Conservation (phyloP, 441 rosid species). For the Euphorbia celastroides region DNA sequence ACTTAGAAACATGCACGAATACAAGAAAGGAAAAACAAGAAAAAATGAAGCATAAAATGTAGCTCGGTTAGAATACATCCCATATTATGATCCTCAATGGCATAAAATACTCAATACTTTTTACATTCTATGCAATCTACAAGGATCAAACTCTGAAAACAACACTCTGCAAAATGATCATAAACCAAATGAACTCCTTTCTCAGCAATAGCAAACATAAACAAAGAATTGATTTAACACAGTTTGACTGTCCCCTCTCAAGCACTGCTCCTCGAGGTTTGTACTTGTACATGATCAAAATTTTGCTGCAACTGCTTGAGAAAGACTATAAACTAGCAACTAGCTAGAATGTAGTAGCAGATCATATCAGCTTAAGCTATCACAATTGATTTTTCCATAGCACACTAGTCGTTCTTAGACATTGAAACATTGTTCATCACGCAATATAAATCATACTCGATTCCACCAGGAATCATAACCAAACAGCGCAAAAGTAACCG, state of each 20-base stretch:
- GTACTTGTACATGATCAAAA: neutral
- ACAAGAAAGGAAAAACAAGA: neutral
- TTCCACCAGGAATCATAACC: neutral
- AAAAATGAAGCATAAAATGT: neutral
- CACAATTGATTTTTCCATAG: neutral
- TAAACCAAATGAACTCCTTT: conserved; percentile 1
- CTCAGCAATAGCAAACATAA: neutral
- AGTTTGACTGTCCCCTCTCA: neutral
- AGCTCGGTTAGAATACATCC: neutral
- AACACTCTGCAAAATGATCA: too few species aligned
- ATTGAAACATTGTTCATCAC: neutral
- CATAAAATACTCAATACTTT: neutral
- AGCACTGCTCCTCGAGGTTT: neutral
- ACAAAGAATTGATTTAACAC: neutral
- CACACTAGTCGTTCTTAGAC: neutral
- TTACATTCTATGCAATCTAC: neutral
- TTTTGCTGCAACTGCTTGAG: neutral
- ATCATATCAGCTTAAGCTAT: neutral
- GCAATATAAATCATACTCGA: neutral
- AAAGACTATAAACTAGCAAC: neutral
- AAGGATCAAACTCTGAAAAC: neutral
- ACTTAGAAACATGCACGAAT: neutral
- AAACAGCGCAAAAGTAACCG: neutral
- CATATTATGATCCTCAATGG: neutral
- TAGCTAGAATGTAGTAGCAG: neutral